A percentile compares a stretch with the other conserved stretches of the same genome.
Conservation (phyloP, 768 basidiomycete species). For the Tulasnella sp. region DNA sequence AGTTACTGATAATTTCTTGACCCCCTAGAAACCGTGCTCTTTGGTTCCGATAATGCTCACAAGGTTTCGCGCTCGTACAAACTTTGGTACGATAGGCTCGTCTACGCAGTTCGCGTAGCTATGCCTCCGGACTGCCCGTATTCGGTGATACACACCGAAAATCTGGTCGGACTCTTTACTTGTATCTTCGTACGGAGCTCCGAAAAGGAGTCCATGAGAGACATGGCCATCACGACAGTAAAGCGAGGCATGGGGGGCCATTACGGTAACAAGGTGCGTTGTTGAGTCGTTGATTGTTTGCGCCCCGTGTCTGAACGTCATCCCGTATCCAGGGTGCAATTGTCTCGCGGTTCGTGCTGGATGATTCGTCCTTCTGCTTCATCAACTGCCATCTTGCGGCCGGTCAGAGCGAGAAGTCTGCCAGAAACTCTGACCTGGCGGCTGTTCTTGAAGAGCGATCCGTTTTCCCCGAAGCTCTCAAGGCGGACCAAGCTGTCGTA, state of each 20-base stretch:
- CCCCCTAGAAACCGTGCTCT: conserved; percentile 61
- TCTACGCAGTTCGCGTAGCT: conserved; percentile 59
- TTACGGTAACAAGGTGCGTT: conserved; percentile 87
- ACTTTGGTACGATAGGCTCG: conserved; percentile 77
- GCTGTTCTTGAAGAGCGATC: conserved; percentile 77
- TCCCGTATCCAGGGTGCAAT: conserved; percentile 62
- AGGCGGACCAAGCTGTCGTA: conserved; percentile 44
- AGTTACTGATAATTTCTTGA: neutral
- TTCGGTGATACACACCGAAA: conserved; percentile 74
- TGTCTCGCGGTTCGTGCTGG: conserved; percentile 79
- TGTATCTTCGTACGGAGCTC: conserved; percentile 65
- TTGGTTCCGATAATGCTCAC: conserved; percentile 56
- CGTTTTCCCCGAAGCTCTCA: conserved; percentile 44
- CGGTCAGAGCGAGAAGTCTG: conserved; percentile 73
- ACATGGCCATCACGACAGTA: conserved; percentile 68
- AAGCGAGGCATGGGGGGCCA: conserved; percentile 89
- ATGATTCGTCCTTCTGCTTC: conserved; percentile 88
- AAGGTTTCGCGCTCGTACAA: conserved; percentile 83
- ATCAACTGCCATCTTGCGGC: conserved; percentile 98
- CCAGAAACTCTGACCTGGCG: conserved; percentile 80
- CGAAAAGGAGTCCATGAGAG: conserved; percentile 52
- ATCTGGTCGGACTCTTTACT: conserved; percentile 80
- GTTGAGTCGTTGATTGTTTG: neutral
- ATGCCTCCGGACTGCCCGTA: conserved; percentile 74
- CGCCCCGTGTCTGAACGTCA: neutral